These are phyloP conservation scores for Pyrus betulifolia DNA, from an alignment of 306 rosid genomes.

Conservation along the genomic window DNA sequence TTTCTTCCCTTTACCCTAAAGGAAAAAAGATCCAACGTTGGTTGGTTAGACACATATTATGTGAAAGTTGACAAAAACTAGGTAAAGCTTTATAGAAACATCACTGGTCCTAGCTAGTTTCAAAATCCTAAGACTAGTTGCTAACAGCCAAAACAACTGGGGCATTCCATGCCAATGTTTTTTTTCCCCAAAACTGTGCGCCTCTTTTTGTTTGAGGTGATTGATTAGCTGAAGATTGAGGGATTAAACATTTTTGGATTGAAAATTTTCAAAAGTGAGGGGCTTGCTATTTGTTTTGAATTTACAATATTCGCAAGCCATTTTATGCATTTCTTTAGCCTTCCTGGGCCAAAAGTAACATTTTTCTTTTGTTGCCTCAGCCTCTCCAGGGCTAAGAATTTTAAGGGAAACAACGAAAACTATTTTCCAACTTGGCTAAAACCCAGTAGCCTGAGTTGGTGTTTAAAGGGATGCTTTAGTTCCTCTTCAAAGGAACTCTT, in stretches of 20 bases:
- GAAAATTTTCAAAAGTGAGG: conserved; percentile 22
- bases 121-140: conserved; percentile 45
- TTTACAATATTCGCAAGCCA: conserved; percentile 61
- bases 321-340: conserved; percentile 31
- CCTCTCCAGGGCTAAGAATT: conserved; percentile 45
- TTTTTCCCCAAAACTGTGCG: conserved; percentile 30
- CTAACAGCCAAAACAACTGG: conserved; percentile 61
- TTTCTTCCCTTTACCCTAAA: conserved; percentile 53
- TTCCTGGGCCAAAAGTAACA: conserved; percentile 34
- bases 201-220: conserved; percentile 37
- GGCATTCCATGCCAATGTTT: conserved; percentile 56
- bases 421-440: conserved; percentile 48
- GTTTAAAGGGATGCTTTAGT: conserved; percentile 24
- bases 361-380: conserved; percentile 22
- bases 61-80: conserved; percentile 25
- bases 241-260: conserved; percentile 32
- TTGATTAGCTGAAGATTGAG: conserved; percentile 36
- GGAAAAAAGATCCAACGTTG: conserved; percentile 22
- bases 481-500: conserved; percentile 28
- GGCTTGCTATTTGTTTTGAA: conserved; percentile 35
- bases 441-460: conserved; percentile 60
- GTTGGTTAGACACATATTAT: conserved; percentile 37
- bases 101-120: conserved; percentile 28
- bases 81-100: conserved; percentile 27
- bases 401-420: not conserved